These are phyloP conservation scores for Beauveria asiatica DNA, from an alignment of 2,329 filamentous ascomycete genomes.

Conservation along the genomic window DNA sequence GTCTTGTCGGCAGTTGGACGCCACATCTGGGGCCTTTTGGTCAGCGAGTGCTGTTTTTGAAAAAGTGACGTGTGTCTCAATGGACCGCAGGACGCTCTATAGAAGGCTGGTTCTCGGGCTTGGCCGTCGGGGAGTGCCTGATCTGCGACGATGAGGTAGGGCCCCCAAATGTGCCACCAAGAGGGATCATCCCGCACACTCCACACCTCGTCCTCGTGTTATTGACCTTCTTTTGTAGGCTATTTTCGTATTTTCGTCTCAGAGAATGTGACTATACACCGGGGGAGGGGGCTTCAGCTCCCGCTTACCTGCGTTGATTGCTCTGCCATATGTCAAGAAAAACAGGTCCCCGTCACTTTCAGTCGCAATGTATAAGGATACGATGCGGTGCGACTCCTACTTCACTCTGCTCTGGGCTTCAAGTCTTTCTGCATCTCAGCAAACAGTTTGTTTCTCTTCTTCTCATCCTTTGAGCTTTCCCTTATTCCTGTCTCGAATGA, in stretches of 20 bases:
- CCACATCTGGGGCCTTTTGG: too few species aligned
- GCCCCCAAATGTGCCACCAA: not conserved
- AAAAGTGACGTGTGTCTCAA: too few species aligned
- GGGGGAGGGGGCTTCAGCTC: not conserved
- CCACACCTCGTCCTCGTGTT: not conserved
- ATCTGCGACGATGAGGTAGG: not conserved
- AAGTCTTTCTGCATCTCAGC: not conserved
- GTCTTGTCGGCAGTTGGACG: too few species aligned
- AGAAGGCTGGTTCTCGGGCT: too few species aligned
- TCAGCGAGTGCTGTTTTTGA: too few species aligned
- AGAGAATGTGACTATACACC: not conserved
- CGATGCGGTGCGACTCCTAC: not conserved
- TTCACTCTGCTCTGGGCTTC: not conserved
- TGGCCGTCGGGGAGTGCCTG: not conserved
- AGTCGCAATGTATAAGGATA: not conserved
- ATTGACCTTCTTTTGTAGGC: constrained; percentile 1
- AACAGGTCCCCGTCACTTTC: not conserved
- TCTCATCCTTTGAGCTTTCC: too few species aligned
- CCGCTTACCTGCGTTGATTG: not conserved
- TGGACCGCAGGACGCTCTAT: too few species aligned
- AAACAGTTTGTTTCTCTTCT: not conserved
- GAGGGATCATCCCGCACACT: not conserved
- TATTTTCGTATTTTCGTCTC: constrained; percentile 9
- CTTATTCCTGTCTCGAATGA: not conserved
- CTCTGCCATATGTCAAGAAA: not conserved